Conservation (phyloP, 345 rosid genomes). For the Salix viminalis region DNA sequence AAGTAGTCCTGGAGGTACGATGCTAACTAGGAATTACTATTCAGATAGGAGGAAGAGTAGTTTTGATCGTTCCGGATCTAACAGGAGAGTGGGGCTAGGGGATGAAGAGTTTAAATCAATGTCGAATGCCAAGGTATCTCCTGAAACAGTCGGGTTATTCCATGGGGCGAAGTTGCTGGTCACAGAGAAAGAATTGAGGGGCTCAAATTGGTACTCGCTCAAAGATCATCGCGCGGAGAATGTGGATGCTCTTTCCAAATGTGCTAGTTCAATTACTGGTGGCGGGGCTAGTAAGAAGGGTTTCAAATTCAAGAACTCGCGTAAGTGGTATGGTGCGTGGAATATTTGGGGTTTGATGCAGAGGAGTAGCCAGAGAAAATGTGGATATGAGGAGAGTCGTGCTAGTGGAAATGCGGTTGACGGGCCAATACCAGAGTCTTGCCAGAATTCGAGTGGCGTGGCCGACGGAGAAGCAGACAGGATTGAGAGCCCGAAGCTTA, state of each 20-base stretch:
- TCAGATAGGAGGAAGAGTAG: constrained; percentile 28
- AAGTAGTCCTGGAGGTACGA: constrained; percentile 29
- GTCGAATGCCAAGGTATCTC: constrained; percentile 35
- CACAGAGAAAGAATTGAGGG: constrained; percentile 51
- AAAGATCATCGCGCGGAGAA: constrained; percentile 9
- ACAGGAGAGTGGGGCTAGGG: constrained; percentile 20
- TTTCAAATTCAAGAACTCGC: constrained; percentile 18
- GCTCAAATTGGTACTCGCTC: constrained; percentile 35
- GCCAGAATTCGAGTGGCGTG: constrained; percentile 42
- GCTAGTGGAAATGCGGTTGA: constrained; percentile 35
- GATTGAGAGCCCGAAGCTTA: constrained; percentile 53
- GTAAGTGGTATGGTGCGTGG: constrained; percentile 13
- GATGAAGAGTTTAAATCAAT: constrained; percentile 28
- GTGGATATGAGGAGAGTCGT: constrained; percentile 30
- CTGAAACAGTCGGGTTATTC: constrained; percentile 42
- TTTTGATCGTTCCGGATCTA: constrained; percentile 22
- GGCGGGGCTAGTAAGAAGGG: constrained; percentile 13
- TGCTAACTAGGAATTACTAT: constrained; percentile 30
- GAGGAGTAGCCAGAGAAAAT: constrained; percentile 18
- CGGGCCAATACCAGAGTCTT: constrained; percentile 41
- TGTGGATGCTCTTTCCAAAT: constrained; percentile 9
- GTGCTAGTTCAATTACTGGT: constrained; percentile 13
- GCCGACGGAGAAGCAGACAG: constrained; percentile 36
- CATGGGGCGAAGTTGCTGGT: constrained; percentile 50
- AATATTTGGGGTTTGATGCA: constrained; percentile 29